Conservation (phyloP, 345 rosid genomes). For the Crucihimalaya himalaica region DNA sequence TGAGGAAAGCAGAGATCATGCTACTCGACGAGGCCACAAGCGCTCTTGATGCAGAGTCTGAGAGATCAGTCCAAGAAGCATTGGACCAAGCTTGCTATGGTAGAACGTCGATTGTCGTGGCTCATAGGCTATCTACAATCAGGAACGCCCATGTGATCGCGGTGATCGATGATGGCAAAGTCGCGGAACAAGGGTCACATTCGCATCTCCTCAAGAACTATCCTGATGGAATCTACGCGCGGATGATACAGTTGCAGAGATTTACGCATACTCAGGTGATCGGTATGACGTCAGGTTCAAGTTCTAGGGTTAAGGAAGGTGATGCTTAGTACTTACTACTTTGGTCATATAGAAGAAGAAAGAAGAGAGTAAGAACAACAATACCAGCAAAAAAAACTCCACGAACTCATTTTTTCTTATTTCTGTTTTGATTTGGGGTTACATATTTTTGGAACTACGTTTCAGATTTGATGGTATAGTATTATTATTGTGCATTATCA, state of each 20-base stretch:
- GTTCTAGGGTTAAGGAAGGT: slow-evolving; percentile 69
- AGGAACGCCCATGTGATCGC: slow-evolving; percentile 88
- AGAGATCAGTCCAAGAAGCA: slow-evolving; percentile 93
- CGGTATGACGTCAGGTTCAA: slow-evolving; percentile 83
- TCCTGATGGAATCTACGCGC: slow-evolving; percentile 84
- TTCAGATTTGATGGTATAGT: slow-evolving; percentile 52
- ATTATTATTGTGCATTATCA: slow-evolving; percentile 42
- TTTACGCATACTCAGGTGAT: slow-evolving; percentile 84
- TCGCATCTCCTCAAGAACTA: slow-evolving; percentile 74
- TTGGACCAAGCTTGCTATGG: slow-evolving; percentile 91
- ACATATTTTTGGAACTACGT: slow-evolving; percentile 44
- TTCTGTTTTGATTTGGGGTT: slow-evolving; percentile 30
- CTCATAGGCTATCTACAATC: slow-evolving; percentile 85
- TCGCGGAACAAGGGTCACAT: slow-evolving; percentile 93
- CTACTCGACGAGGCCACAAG: slow-evolving; percentile 97
- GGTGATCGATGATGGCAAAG: slow-evolving; percentile 92
- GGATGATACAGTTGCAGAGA: slow-evolving; percentile 97
- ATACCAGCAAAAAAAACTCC: slow-evolving; percentile 30
- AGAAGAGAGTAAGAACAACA: slow-evolving; percentile 25
- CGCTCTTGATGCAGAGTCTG: slow-evolving; percentile 90
- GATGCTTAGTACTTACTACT: slow-evolving; percentile 45
- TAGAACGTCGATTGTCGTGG: slow-evolving; percentile 85
- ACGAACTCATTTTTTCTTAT: slow-evolving; percentile 12
- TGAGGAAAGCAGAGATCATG: slow-evolving; percentile 86
- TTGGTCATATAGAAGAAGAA: slow-evolving; percentile 36